phyloP scores from a whole-genome alignment of 805 yeast genomes.

The Zygosaccharomyces bisporus region DNA sequence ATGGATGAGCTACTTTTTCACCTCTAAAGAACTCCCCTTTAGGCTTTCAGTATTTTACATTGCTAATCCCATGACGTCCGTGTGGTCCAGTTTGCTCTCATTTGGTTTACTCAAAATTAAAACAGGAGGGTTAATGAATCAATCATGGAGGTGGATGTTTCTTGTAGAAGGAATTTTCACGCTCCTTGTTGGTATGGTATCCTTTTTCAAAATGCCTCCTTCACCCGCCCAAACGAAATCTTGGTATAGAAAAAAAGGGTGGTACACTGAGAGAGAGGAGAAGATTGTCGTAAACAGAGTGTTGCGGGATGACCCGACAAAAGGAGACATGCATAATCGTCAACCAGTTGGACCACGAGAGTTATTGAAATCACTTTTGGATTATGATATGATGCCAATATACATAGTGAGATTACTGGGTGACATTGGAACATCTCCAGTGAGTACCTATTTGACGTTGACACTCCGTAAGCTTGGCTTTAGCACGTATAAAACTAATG shows the following conservation, averaged over 20 bases:
- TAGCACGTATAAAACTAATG: conserved; percentile 48
- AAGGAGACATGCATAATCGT: conserved; percentile 64
- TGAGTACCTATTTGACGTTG: conserved; percentile 46
- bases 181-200: conserved; percentile 46
- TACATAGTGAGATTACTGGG: conserved; percentile 46
- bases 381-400: conserved; percentile 55
- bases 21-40: conserved; percentile 52
- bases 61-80: conserved; percentile 47
- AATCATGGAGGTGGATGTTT: conserved; percentile 62
- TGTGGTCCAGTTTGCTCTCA: conserved; percentile 47
- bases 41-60: conserved; percentile 62
- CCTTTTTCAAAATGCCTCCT: conserved; percentile 52
- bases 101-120: conserved; percentile 53
- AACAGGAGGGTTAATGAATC: conserved; percentile 41
- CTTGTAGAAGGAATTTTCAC: conserved; percentile 62
- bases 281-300: conserved; percentile 56
- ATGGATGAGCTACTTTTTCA: conserved; percentile 68
- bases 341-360: conserved; percentile 45
- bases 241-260: conserved; percentile 49
- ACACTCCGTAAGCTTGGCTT: conserved; percentile 50
- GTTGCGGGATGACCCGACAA: conserved; percentile 61
- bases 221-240: conserved; percentile 52
- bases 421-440: conserved; percentile 39
- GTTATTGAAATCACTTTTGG: conserved; percentile 41
- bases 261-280: conserved; percentile 53